Evolutionary conservation across 208 protist genomes (phyloP), one percentile per base, ranked within the genome.

Genomic region (Leptomonas seymouri): DNA sequence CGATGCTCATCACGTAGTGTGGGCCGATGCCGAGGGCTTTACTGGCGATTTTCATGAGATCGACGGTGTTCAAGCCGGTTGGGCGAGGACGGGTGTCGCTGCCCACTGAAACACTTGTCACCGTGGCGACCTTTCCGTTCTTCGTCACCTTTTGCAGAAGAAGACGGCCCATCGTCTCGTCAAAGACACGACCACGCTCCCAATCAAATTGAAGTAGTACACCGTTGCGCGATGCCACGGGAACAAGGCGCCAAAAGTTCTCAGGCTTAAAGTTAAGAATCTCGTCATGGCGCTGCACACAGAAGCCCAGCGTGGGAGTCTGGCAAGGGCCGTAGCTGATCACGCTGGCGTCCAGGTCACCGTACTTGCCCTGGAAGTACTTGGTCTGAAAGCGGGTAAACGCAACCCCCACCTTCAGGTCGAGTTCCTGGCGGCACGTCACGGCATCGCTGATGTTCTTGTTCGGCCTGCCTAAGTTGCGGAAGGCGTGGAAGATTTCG

Each of bases 311-410:
- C 57, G 97, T 98, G 8, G 98, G 98, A 1, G 95, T 99, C 78
- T 99, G 97, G 67, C 98, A 99, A 0, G 97, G 97, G n/a, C 98
- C 98, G 82, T 98, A 99, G 80, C 89, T 95, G 46, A 97, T 85
- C 51, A 97, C 89, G 60, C 77, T 93, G 3, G 93, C 86, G 53
- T 95, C 90, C 14, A 96, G 77, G 78, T 96, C 82, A 27, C 91
- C 91, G 78, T 98, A 98, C 67, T 93, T 90, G 63, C 88, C 80
- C 65, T 92, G 84, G 65, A 95, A 95, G 81, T 92, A 94, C 67
- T 89, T 88, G 48, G 95, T 97, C 80, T 97, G 94, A 68, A 93
- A 98, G 0, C 98, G 78, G 0, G 98, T 98, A 65, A 99, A 99
- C 28, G 95, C 94, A 0, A 98, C 94, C 12, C 98, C 98, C 3